These are phyloP conservation scores for Giardia duodenalis DNA, from an alignment of 208 protist species.

Conservation along the genomic window DNA sequence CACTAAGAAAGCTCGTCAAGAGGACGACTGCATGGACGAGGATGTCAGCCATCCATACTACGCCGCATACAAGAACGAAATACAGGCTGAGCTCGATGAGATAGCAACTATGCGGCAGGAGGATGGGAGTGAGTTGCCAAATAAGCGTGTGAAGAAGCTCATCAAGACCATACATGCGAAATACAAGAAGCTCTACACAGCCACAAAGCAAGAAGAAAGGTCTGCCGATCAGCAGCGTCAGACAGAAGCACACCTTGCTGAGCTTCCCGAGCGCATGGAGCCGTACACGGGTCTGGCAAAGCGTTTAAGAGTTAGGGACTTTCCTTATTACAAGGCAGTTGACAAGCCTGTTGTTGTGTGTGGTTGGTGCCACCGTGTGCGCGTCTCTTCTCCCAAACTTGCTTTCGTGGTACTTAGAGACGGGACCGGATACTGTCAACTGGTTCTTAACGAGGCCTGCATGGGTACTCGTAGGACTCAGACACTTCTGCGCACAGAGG, in stretches of 20 bases:
- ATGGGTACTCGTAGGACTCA: background rate
- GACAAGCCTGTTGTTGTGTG: conserved; percentile 59
- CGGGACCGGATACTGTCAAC: conserved; percentile 76
- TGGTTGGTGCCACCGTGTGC: conserved; percentile 79
- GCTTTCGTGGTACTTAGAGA: conserved; percentile 84
- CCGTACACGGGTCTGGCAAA: background rate
- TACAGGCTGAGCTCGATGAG: background rate
- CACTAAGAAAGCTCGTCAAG: too few species aligned
- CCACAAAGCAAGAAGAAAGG: background rate
- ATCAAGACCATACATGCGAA: background rate
- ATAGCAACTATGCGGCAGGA: background rate
- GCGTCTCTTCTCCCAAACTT: conserved; percentile 69
- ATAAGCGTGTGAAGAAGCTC: background rate
- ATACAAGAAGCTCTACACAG: conserved; percentile 25
- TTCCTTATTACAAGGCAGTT: background rate
- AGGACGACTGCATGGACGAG: too few species aligned
- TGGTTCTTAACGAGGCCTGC: conserved; percentile 59
- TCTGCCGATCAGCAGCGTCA: background rate
- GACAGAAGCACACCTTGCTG: background rate
- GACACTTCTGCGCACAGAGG: conserved; percentile 61
- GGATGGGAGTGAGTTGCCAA: background rate
- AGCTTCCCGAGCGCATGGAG: background rate
- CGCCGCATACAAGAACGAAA: background rate
- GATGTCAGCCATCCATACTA: background rate
- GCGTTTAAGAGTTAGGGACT: background rate